Base-by-base conservation (phyloP, 345 rosid species). In the Eucalyptus sp. region DNA sequence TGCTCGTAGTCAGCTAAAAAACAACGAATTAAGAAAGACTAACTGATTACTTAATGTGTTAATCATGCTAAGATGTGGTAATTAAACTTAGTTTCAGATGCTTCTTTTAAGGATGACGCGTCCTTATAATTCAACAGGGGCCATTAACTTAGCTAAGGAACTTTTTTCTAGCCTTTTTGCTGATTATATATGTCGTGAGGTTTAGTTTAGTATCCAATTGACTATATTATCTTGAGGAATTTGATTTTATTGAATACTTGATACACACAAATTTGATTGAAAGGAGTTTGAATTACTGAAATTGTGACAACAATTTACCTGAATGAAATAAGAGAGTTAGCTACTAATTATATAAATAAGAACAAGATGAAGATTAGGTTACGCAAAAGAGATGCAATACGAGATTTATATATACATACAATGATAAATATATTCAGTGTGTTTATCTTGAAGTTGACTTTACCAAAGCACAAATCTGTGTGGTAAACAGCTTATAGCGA, bases 381-480 rank as follows among this genome's bases (percentile, higher is more conserved):
- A 0, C 5, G 62, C 62, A 25, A 9, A 56, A 22, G 62, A 60
- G n/a, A 60, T 60, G 64, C 64, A 25, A 58, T 62, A 27, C 0
- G 68, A 62, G 68, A 60, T 27, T 11, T 27, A 62, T 62, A 62
- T 29, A 62, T 62, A 6, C 33, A 62, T 62, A 62, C 60, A 54
- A 54, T 54, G 0, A 54, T 54, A 54, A 54, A 54, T 54, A 54
- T 0, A 18, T 54, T 54, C 20, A 8, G 24, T 54, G 10, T 0
- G 68, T 62, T 60, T 62, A 27, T 62, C 68, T 27, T 62, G 33
- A 27, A n/a, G 41, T 66, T 66, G 79, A 1, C 10, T 66, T 0
- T 15, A 29, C 13, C 41, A 31, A 31, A 66, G 41, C 41, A n/a
- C 0, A 4, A n/a, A 66, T n/a, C 0, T 31, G 20, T 66, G 37